Conservation (phyloP, 2,329 filamentous ascomycete species). For the Bipolaris cookei region DNA sequence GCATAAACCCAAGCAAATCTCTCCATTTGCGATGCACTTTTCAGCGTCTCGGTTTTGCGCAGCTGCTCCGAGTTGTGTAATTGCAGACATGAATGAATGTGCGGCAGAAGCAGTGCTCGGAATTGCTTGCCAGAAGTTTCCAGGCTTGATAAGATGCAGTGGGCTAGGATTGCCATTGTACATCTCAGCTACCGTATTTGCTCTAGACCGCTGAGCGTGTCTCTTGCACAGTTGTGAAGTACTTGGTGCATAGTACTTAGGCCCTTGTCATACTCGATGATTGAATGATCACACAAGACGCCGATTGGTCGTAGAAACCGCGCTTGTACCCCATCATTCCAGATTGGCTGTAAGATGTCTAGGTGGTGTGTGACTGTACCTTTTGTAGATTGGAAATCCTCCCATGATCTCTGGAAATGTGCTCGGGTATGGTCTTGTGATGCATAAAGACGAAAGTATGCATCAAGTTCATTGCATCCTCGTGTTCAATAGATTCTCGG, state of each 20-base stretch:
- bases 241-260: constrained; percentile 44
- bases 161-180: constrained; percentile 29
- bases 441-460: constrained; percentile 45
- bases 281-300: constrained; percentile 27
- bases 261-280: constrained; percentile 32
- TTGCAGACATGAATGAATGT: constrained; percentile 20
- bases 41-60: constrained; percentile 31
- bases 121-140: constrained; percentile 26
- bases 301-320: constrained; percentile 23
- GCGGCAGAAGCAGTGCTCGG: constrained; percentile 25
- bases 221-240: constrained; percentile 43
- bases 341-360: not conserved
- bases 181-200: constrained; percentile 39
- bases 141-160: constrained; percentile 31
- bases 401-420: constrained; percentile 24
- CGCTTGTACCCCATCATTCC: constrained; percentile 3
- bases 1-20: constrained; percentile 33
- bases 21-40: constrained; percentile 23
- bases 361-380: not conserved
- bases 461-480: constrained; percentile 44
- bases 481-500: constrained; percentile 15
- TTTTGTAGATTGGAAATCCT: not conserved
- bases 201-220: constrained; percentile 25
- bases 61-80: constrained; percentile 20
- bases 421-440: constrained; percentile 35